A percentile compares a stretch with the other conserved stretches of the same genome.
Evolutionary conservation across 768 basidiomycete genomes (phyloP).

Genomic region (Lentinula sp.): DNA sequence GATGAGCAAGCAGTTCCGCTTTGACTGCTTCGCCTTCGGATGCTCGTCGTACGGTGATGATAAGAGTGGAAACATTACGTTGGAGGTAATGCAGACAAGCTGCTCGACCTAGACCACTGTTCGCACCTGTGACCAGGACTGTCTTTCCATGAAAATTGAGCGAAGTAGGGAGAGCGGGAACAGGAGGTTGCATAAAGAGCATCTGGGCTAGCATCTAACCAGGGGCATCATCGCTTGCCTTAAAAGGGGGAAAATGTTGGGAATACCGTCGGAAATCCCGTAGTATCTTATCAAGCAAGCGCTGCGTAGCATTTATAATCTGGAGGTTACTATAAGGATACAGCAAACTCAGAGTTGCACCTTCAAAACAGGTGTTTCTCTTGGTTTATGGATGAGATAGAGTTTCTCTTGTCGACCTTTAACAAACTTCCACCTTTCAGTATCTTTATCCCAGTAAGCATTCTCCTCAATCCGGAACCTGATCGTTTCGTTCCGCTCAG

Average conservation of each 20-base stretch:
- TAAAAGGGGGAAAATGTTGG: not conserved
- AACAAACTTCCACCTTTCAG: slow-evolving; percentile 40
- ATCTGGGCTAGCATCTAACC: not conserved
- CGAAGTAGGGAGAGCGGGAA: slow-evolving; percentile 9
- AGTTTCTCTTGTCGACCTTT: slow-evolving; percentile 42
- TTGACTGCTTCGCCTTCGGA: slow-evolving; percentile 10
- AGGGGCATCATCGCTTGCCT: too few species aligned
- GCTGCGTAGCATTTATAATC: not conserved
- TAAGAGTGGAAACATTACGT: slow-evolving; percentile 11
- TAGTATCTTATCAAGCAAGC: not conserved
- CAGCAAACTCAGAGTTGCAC: not conserved
- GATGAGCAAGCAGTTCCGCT: slow-evolving; percentile 11
- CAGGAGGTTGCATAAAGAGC: slow-evolving; percentile 9
- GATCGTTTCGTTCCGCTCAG: slow-evolving; percentile 41
- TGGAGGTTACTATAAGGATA: not conserved
- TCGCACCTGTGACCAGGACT: slow-evolving; percentile 21
- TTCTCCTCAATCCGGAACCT: slow-evolving; percentile 41
- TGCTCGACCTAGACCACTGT: slow-evolving; percentile 12
- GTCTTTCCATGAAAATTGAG: slow-evolving; percentile 22
- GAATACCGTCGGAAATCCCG: not conserved
- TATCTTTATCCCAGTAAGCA: slow-evolving; percentile 32
- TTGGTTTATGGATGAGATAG: slow-evolving; percentile 29
- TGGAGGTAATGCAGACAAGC: slow-evolving; percentile 12
- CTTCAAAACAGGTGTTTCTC: not conserved
- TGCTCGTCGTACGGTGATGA: slow-evolving; percentile 12